phyloP scores from a whole-genome alignment of 2,329 filamentous ascomycete genomes.

The Paracoccidioides brasiliensis region DNA sequence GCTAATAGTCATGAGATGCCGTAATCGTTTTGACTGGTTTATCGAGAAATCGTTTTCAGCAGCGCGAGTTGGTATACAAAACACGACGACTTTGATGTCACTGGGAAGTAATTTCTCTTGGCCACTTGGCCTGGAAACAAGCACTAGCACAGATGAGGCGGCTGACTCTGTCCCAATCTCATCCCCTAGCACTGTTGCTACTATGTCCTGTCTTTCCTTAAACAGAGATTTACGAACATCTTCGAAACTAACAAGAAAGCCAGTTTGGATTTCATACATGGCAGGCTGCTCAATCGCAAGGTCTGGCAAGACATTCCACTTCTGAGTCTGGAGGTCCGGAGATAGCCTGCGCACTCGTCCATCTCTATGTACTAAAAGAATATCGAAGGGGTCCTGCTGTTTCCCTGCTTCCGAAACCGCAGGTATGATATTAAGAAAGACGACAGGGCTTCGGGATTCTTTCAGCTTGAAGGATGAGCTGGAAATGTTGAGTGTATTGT shows the following conservation, averaged over 20 bases:
- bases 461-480: constrained; percentile 27
- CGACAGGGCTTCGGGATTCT: constrained; percentile 25
- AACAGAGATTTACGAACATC: constrained; percentile 29
- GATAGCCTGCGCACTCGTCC: constrained; percentile 30
- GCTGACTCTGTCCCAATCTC: constrained; percentile 16
- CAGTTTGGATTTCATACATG: constrained; percentile 20
- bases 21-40: constrained; percentile 23
- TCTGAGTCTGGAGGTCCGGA: constrained; percentile 27
- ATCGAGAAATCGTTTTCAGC: constrained; percentile 13
- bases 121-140: constrained; percentile 28
- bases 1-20: constrained; percentile 25
- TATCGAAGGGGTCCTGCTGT: constrained; percentile 24
- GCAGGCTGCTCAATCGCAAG: constrained; percentile 19
- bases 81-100: constrained; percentile 28
- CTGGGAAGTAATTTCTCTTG: constrained; percentile 18
- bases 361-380: constrained; percentile 33
- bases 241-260: constrained; percentile 29
- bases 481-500: constrained; percentile 24
- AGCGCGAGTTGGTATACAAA: constrained; percentile 22
- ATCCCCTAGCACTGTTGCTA: constrained; percentile 25
- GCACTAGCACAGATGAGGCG: constrained; percentile 24
- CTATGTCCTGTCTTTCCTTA: constrained; percentile 28
- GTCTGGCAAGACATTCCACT: constrained; percentile 27
- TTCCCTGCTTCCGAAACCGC: constrained; percentile 14
- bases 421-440: constrained; percentile 29